Evolutionary conservation across 768 basidiomycete genomes (phyloP), one percentile per base, ranked within the genome.

Genomic region (Lactifluus piperatus): DNA sequence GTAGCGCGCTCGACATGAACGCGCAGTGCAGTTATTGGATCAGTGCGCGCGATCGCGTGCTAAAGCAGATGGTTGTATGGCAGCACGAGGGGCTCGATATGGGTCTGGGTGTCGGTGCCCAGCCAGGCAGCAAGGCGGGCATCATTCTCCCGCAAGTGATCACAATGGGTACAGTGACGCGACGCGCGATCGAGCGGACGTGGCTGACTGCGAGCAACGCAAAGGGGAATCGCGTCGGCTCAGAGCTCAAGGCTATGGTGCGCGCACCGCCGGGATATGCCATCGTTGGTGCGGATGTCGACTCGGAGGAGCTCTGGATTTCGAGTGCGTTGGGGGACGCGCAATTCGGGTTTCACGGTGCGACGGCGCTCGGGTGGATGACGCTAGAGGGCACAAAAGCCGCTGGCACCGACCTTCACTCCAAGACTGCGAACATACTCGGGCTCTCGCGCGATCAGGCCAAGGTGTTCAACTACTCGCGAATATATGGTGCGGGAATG

Each of bases 171-270:
- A 97, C 97, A 0, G 92, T 98, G 54, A 99, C 95, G 16, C 92
- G 94, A 9, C 85, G 94, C 32, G 94, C 97, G 8, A 95, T 98
- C 63, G 97, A 98, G 74, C 91, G 87, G 72, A 98, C 95, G 2
- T 98, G 97, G 97, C 74, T 99, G 51, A 98, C 97, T 0, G 97
- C 97, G 0, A 94, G 93, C 64, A 99, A 99, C 66, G 94, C 97
- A 2, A 99, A 98, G 78, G 85, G 85, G 74, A 95, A 97, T 65
- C 86, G 97, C 20, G 90, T 98, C n/a, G 95, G 95, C 1, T 97
- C 94, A 0, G 97, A 99, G 72, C 81, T 98, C 62, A 98, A 98
- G 70, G 91, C 94, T 4, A 97, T 98, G 94, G 86, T 99, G 9
- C 85, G 89, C 24, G 94, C 94, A 0, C 97, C 95, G 2, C 80